Base-by-base conservation (phyloP, 1,139 yeast species). In the Geotrichum reessii region DNA sequence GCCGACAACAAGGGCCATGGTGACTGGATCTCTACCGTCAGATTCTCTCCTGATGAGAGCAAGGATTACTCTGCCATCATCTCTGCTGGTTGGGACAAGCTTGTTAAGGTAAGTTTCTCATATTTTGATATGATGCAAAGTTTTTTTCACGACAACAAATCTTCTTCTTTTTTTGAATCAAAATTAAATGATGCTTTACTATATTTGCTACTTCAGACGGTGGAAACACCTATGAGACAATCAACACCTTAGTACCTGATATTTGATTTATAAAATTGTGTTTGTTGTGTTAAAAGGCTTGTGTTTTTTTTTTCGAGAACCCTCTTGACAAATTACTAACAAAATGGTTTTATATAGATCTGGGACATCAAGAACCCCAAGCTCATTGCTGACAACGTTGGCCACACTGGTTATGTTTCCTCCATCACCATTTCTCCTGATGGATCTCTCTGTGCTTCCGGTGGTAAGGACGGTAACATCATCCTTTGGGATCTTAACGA, bases 381-480 rank as follows among this genome's bases (percentile, higher is more conserved):
- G 74, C 85, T 90, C 75, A 85, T 86, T 77, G 96, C 97, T 76
- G 98, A 93, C 82, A 89, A 89, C 85, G 84, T 90, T 73, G 99
- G 99, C 78, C 99, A 93, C 96, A 91, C 95, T 79, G 97, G 97
- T 81, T 92, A 91, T 95, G 88, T 93, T 73, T 89, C 96, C 75
- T 83, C 96, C 78, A 87, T 93, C 83, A 90, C 97, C 76, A 86
- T 95, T 78, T 91, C 99, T 68, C 99, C 99, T 81, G 99, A 93
- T 82, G 99, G 98, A 83, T 87, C 99, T 69, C 84, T 93, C 76
- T 89, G 96, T 80, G 98, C 99, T 71, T 92, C 99, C 70, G 98
- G 97, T 78, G 99, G 99, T 80, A 93, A 93, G 86, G 99, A 93
- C 78, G 99, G 99, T 81, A 86, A 87, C 74, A 88, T 93, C 84